These are phyloP conservation scores for Agastache rugosa DNA, from an alignment of 257 asterid genomes.

Conservation along the genomic window DNA sequence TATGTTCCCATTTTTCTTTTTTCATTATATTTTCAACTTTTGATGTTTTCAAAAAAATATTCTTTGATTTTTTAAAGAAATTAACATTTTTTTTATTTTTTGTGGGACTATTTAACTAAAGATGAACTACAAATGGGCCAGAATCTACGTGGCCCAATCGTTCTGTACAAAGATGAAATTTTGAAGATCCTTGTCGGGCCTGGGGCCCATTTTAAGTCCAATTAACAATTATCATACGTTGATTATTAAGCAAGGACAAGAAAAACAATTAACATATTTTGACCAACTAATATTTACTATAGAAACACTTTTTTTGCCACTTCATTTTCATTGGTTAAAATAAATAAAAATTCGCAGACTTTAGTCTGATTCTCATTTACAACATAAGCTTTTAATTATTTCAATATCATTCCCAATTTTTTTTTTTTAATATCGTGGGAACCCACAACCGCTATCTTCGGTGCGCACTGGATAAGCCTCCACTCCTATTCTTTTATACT, in stretches of 20 bases:
- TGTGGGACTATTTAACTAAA: neutral
- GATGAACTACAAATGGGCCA: slow-evolving; percentile 32
- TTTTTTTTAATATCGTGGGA: too few species aligned
- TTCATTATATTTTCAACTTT: neutral
- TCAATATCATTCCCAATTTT: too few species aligned
- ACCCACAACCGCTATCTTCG: too few species aligned
- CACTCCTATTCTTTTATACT: too few species aligned
- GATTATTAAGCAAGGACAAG: neutral
- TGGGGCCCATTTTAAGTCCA: slow-evolving; percentile 27
- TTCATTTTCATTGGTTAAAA: neutral
- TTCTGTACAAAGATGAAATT: neutral
- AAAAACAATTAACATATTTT: neutral
- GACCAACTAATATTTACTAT: neutral
- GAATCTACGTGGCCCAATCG: slow-evolving; percentile 27
- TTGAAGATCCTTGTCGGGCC: slow-evolving; percentile 11
- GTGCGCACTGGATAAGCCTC: too few species aligned
- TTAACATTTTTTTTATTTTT: neutral
- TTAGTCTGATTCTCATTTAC: too few species aligned
- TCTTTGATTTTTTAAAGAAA: neutral
- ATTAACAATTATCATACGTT: neutral
- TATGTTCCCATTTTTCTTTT: neutral
- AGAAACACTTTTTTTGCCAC: neutral
- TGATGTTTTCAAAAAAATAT: neutral
- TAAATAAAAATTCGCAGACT: too few species aligned
- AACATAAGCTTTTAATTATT: too few species aligned